These are phyloP conservation scores for Trichoderma endophyticum DNA, from an alignment of 2,329 filamentous ascomycete genomes.

Conservation along the genomic window DNA sequence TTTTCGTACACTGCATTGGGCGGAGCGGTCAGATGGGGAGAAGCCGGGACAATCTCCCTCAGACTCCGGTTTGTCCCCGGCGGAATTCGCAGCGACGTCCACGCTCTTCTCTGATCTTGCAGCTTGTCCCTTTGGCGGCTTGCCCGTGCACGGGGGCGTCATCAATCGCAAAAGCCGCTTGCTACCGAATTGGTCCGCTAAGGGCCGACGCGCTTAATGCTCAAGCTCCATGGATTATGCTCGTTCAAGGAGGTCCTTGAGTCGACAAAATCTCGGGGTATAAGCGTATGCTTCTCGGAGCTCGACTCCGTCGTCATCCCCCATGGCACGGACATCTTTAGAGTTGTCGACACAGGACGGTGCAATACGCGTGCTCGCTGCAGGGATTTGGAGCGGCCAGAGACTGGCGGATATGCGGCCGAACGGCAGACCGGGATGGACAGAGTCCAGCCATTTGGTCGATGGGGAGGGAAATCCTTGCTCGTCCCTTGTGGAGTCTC, in stretches of 20 bases:
- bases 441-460: slow-evolving; percentile 24
- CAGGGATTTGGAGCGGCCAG: slow-evolving; percentile 18
- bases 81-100: not conserved
- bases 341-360: not conserved
- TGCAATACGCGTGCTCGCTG: not conserved
- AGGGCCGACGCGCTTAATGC: not conserved
- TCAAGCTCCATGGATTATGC: not conserved
- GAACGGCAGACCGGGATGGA: slow-evolving; percentile 30
- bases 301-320: not conserved
- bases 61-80: not conserved
- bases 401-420: slow-evolving; percentile 25
- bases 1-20: not conserved
- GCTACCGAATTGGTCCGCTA: not conserved
- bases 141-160: not conserved
- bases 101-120: not conserved
- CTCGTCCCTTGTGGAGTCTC: slow-evolving; percentile 4
- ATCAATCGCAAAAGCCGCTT: not conserved
- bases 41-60: not conserved
- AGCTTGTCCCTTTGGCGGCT: not conserved
- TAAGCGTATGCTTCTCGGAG: not conserved
- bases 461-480: slow-evolving; percentile 29
- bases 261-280: not conserved
- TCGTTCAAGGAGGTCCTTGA: not conserved
- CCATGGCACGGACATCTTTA: not conserved
- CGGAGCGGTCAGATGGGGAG: slow-evolving; percentile 8